Evolutionary conservation across 179 eudicot genomes (phyloP), one percentile per base, ranked within the genome.

Genomic region (Silene coronaria): DNA sequence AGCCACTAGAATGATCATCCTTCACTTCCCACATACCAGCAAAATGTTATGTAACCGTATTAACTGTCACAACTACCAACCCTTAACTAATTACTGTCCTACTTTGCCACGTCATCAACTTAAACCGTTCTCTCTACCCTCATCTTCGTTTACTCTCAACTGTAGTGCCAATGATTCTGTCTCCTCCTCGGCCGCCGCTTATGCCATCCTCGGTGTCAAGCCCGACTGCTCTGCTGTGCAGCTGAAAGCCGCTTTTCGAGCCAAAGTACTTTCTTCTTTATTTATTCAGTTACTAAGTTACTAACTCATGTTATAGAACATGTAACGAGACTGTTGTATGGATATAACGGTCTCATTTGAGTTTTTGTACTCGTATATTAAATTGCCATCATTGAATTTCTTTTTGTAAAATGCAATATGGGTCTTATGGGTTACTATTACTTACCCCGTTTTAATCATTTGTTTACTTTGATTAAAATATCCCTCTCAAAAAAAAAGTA

Each of bases 211-310:
- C 13, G 97, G 96, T 1, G 82, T 93, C 36, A 77, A 76, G 19
- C 92, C 91, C 19, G 70, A 68, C 13, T 93, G 90, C 86, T 84
- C 97, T 46, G 77, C 84, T 60, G 82, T 85, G 64, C 77, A 90
- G 55, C 90, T 93, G 74, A 91, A 91, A 77, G 80, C 93, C 59
- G 96, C 97, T 79, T 93, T 93, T 80, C 84, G 97, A 69, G 81
- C 91, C 76, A 91, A 87, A 83, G 96, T 91, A 87, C 45, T 53
- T 75, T 9, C 6, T 17, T 4, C n/a, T n/a, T 58, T 6, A 16
- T 19, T 34, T 19, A 28, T 26, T 75, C 75, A 38, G 45, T 38
- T 9, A 28, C 32, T 28, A 28, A 28, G 32, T 28, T 28, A 28
- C 32, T 28, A 28, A 28, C 32, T 28, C 32, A 28, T 28, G 32